These are phyloP conservation scores for Ilex aquifolium DNA, from an alignment of 257 asterid genomes.

Conservation along the genomic window DNA sequence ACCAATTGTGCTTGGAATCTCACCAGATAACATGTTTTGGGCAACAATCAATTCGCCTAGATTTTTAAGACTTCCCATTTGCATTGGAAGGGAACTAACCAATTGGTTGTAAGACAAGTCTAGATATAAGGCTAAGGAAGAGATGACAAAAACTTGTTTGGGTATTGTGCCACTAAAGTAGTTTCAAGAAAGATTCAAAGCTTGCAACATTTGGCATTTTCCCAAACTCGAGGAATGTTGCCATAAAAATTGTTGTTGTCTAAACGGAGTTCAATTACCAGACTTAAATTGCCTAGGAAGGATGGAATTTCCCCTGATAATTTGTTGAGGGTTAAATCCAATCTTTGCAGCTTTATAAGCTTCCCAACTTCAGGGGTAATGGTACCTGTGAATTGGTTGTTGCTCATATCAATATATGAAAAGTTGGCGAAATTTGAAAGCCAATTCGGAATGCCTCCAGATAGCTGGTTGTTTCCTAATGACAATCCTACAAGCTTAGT, in stretches of 20 bases:
- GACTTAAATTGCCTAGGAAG: slow-evolving; percentile 7
- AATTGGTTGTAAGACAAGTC: slow-evolving; percentile 14
- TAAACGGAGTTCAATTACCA: slow-evolving; percentile 6
- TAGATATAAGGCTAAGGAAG: slow-evolving; percentile 10
- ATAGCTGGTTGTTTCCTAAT: slow-evolving; percentile 7
- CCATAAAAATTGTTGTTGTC: slow-evolving; percentile 8
- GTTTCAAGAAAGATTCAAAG: slow-evolving; percentile 15
- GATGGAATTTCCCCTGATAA: slow-evolving; percentile 14
- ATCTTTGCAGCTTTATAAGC: slow-evolving; percentile 6
- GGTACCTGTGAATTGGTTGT: slow-evolving; percentile 9
- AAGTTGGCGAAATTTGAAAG: slow-evolving; percentile 6
- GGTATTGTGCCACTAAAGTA: slow-evolving; percentile 15
- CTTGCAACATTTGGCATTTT: slow-evolving; percentile 7
- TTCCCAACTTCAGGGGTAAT: slow-evolving; percentile 11
- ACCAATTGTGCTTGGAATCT: slow-evolving; percentile 18
- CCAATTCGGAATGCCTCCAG: slow-evolving; percentile 16
- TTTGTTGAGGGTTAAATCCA: slow-evolving; percentile 10
- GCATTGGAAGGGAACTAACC: slow-evolving; percentile 12
- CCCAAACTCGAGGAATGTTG: slow-evolving; percentile 14
- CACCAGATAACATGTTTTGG: slow-evolving; percentile 20
- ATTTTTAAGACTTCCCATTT: slow-evolving; percentile 10
- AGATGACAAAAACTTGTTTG: slow-evolving; percentile 4
- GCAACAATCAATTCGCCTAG: slow-evolving; percentile 17
- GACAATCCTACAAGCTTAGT: not conserved
- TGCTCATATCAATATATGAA: slow-evolving; percentile 1